A percentile compares a stretch with the other conserved stretches of the same genome.
phyloP scores from a whole-genome alignment of 2,329 filamentous ascomycete species.

The Dichotomopilus funicola region DNA sequence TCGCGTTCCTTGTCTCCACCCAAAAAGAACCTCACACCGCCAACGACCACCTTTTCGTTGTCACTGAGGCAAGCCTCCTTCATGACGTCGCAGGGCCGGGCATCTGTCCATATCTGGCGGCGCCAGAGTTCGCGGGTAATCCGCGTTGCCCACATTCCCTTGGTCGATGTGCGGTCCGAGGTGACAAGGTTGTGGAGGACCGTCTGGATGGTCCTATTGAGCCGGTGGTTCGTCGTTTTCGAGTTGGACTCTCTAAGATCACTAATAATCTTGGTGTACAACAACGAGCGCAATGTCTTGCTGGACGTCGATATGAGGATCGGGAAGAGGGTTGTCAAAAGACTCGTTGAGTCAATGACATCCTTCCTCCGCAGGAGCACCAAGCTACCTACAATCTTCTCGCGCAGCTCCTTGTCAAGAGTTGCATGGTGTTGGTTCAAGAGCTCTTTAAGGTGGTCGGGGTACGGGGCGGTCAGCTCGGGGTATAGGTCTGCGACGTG shows the following conservation, averaged over 20 bases:
- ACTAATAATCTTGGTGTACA: slow-evolving; percentile 85
- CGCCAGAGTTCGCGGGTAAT: slow-evolving; percentile 95
- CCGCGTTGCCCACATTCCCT: slow-evolving; percentile 93
- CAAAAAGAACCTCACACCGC: slow-evolving; percentile 88
- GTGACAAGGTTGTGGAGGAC: slow-evolving; percentile 88
- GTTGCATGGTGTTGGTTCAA: slow-evolving; percentile 74
- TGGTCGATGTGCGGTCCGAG: slow-evolving; percentile 74
- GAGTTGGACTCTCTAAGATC: slow-evolving; percentile 84
- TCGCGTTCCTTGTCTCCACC: slow-evolving; percentile 95
- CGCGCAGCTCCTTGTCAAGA: slow-evolving; percentile 76
- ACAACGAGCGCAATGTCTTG: slow-evolving; percentile 75
- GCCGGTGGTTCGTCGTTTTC: slow-evolving; percentile 80
- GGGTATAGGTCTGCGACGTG: slow-evolving; percentile 94
- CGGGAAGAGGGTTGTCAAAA: slow-evolving; percentile 89
- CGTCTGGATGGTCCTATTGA: slow-evolving; percentile 90
- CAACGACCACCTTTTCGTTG: slow-evolving; percentile 85
- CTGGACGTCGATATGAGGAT: slow-evolving; percentile 82
- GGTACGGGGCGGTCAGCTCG: slow-evolving; percentile 67
- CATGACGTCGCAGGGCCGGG: slow-evolving; percentile 96
- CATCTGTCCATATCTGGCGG: slow-evolving; percentile 90
- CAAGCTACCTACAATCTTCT: slow-evolving; percentile 89
- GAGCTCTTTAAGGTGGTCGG: slow-evolving; percentile 74
- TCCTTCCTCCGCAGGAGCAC: slow-evolving; percentile 87
- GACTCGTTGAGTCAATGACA: slow-evolving; percentile 73
- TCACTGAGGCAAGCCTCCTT: slow-evolving; percentile 84